Evolutionary conservation across 2,329 filamentous ascomycete species (phyloP).

Genomic region (Thielaviopsis ethacetica): DNA sequence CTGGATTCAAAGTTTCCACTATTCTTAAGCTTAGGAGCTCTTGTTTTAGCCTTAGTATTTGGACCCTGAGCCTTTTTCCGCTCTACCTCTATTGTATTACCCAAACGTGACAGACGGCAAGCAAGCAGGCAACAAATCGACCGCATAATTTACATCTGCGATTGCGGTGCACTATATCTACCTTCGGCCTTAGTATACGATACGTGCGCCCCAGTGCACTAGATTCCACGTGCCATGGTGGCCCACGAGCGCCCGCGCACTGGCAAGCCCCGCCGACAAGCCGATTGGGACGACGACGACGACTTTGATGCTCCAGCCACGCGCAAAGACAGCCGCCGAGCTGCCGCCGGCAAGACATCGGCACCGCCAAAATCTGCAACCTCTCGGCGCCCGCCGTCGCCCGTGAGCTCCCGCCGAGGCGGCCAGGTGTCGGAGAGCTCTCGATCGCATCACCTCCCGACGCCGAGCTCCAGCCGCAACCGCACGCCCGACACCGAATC

Average conservation of each 20-base stretch:
- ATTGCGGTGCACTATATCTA: not conserved
- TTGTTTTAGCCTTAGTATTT: not conserved
- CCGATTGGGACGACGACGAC: slow-evolving; percentile 4
- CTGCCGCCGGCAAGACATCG: not conserved
- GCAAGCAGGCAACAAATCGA: not conserved
- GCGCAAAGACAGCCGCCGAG: slow-evolving; percentile 1
- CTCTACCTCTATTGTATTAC: not conserved
- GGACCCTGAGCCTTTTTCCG: not conserved
- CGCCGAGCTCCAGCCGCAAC: slow-evolving; percentile 8
- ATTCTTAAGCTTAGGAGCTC: not conserved
- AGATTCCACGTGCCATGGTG: not conserved
- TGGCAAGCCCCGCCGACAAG: slow-evolving; percentile 1
- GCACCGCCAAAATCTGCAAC: not conserved
- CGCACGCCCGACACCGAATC: slow-evolving; percentile 8
- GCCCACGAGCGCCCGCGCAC: not conserved
- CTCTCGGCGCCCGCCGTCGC: slow-evolving; percentile 5
- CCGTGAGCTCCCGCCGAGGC: slow-evolving; percentile 6
- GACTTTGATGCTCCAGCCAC: not conserved
- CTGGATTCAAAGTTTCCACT: not conserved
- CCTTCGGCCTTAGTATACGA: not conserved
- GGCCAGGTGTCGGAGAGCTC: slow-evolving; percentile 6
- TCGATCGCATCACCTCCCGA: slow-evolving; percentile 8
- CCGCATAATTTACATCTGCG: not conserved
- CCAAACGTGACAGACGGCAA: not conserved
- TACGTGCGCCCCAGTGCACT: not conserved